Conservation (phyloP, 108 stramenopile genomes). For the Phaeodactylum tricornutum region DNA sequence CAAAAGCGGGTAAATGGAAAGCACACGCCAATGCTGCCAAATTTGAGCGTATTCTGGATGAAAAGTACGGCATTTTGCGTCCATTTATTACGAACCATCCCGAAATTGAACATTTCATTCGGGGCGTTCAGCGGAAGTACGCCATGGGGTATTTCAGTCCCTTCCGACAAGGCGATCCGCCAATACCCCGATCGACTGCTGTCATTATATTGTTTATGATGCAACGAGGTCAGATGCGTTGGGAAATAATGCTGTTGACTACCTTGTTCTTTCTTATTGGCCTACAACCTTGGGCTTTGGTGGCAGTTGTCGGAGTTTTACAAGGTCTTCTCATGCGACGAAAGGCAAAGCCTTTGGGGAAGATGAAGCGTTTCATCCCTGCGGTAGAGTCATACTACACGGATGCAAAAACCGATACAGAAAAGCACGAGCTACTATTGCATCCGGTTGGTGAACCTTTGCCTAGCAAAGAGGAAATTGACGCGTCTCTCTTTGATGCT, state of each 20-base stretch:
- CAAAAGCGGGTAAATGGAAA: constrained; percentile 47
- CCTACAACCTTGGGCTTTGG: constrained; percentile 83
- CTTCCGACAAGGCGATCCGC: constrained; percentile 40
- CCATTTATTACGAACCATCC: constrained; percentile 73
- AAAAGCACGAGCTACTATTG: constrained; percentile 41
- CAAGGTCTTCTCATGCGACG: constrained; percentile 34
- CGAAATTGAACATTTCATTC: constrained; percentile 50
- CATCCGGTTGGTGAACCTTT: constrained; percentile 50
- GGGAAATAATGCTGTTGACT: constrained; percentile 46
- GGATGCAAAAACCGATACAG: background rate
- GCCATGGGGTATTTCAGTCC: constrained; percentile 63
- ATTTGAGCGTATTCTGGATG: constrained; percentile 76
- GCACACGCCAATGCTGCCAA: constrained; percentile 70
- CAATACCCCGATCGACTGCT: constrained; percentile 45
- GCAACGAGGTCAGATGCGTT: constrained; percentile 50
- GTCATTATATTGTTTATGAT: constrained; percentile 80
- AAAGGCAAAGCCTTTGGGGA: constrained; percentile 26
- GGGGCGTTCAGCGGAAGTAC: constrained; percentile 54
- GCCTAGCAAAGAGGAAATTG: constrained; percentile 31
- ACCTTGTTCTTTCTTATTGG: constrained; percentile 69
- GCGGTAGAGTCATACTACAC: constrained; percentile 26
- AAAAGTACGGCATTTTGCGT: constrained; percentile 75
- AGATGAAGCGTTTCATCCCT: constrained; percentile 28
- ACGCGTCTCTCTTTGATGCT: constrained; percentile 52
- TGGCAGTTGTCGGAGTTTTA: constrained; percentile 44